phyloP scores from a whole-genome alignment of 2,329 filamentous ascomycete genomes.

The Colletotrichum chrysophilum region DNA sequence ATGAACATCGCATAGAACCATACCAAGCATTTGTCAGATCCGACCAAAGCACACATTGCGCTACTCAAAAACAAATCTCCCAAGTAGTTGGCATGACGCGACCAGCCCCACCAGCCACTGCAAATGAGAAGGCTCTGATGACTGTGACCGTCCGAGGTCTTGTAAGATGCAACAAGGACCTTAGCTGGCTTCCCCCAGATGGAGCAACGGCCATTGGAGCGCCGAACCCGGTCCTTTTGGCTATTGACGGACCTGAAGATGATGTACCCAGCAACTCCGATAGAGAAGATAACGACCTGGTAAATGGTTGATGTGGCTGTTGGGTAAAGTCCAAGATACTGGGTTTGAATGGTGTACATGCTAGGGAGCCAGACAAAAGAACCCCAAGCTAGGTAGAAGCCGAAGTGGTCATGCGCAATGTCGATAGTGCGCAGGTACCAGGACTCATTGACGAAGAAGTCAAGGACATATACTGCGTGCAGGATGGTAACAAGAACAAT shows the following conservation, averaged over 20 bases:
- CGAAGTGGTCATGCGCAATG: conserved; percentile 48
- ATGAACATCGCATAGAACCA: conserved; percentile 53
- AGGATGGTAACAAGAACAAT: conserved; percentile 48
- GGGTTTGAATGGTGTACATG: conserved; percentile 52
- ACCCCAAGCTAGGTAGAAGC: conserved; percentile 51
- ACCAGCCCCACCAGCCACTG: conserved; percentile 29
- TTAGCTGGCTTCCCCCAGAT: conserved; percentile 48
- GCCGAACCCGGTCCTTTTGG: conserved; percentile 47
- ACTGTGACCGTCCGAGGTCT: conserved; percentile 43
- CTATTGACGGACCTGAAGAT: conserved; percentile 50
- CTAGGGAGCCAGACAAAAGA: conserved; percentile 49
- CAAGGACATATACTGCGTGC: conserved; percentile 49
- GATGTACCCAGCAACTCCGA: conserved; percentile 39
- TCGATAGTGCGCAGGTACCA: conserved; percentile 55
- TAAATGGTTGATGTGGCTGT: conserved; percentile 30
- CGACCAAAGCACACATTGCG: conserved; percentile 46
- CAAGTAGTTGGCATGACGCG: conserved; percentile 33
- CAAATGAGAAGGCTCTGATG: conserved; percentile 37
- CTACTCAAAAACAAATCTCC: conserved; percentile 35
- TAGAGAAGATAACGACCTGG: neutral
- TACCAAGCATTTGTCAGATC: conserved; percentile 39
- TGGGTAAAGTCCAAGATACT: conserved; percentile 50
- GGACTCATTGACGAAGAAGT: conserved; percentile 54
- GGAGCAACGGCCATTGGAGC: conserved; percentile 40
- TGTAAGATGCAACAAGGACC: conserved; percentile 42